These are phyloP conservation scores for Euptelea pleiosperma DNA, from an alignment of 164 flowering plant genomes.

Conservation along the genomic window DNA sequence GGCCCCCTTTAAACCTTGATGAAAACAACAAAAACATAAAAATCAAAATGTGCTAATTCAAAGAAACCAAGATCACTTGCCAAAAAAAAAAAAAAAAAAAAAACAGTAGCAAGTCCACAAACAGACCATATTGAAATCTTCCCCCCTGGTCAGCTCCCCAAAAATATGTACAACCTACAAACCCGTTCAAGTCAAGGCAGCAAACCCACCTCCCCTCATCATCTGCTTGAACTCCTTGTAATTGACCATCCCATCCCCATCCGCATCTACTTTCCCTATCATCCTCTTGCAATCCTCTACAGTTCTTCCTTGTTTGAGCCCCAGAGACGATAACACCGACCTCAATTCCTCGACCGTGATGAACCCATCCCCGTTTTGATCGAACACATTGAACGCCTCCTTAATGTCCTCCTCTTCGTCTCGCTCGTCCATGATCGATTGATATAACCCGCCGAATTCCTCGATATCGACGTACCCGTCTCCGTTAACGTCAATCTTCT, in stretches of 20 bases:
- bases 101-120: too few species aligned
- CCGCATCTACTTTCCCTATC: constrained; percentile 56
- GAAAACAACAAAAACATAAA: too few species aligned
- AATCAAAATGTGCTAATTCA: too few species aligned
- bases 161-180: not conserved
- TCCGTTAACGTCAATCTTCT: constrained; percentile 46
- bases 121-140: too few species aligned
- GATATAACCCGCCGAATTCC: constrained; percentile 46
- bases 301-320: constrained; percentile 49
- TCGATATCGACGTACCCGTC: constrained; percentile 55
- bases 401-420: constrained; percentile 53
- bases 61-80: too few species aligned
- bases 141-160: too few species aligned
- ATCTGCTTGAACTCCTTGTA: constrained; percentile 49
- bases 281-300: constrained; percentile 47
- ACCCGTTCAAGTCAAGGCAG: constrained; percentile 20
- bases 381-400: constrained; percentile 67
- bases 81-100: too few species aligned
- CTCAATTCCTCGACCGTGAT: constrained; percentile 51
- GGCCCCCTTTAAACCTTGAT: too few species aligned
- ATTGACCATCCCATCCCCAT: constrained; percentile 56
- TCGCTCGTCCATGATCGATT: constrained; percentile 38
- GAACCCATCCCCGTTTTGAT: constrained; percentile 55
- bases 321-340: constrained; percentile 45
- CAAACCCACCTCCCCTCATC: constrained; percentile 53